These are phyloP conservation scores for Serendipita sp. DNA, from an alignment of 768 basidiomycete species.

Conservation along the genomic window DNA sequence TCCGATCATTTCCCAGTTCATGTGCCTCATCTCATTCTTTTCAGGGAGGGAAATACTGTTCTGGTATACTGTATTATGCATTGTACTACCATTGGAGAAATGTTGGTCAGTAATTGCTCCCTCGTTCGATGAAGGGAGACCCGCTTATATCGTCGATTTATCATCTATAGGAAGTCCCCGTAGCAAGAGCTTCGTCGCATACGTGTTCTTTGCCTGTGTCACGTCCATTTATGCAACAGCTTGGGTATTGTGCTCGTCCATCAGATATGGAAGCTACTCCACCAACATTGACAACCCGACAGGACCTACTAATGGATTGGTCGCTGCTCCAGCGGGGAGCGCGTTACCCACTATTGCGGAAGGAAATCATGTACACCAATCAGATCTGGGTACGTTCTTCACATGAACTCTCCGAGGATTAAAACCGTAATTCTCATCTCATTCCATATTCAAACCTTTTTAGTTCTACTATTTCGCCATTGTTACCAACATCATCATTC, in stretches of 20 bases:
- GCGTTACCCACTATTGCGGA: slow-evolving; percentile 45
- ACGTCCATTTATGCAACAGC: slow-evolving; percentile 53
- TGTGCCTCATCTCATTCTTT: neutral
- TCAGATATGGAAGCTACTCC: neutral
- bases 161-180: slow-evolving; percentile 19
- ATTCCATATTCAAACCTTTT: neutral
- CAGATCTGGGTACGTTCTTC: slow-evolving; percentile 30
- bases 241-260: slow-evolving; percentile 39
- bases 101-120: slow-evolving; percentile 24
- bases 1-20: neutral
- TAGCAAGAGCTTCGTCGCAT: slow-evolving; percentile 43
- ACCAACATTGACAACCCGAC: neutral
- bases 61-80: slow-evolving; percentile 45
- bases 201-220: slow-evolving; percentile 44
- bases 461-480: slow-evolving; percentile 69
- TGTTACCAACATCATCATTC: slow-evolving; percentile 54
- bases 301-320: slow-evolving; percentile 91
- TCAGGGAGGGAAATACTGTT: slow-evolving; percentile 72
- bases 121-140: no score
- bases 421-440: neutral
- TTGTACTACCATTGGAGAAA: slow-evolving; percentile 70
- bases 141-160: neutral
- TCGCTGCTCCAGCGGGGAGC: slow-evolving; percentile 48
- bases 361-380: slow-evolving; percentile 57
- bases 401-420: neutral